Evolutionary conservation across 1,139 yeast species (phyloP).

Genomic region (Pneumocystis murina): DNA sequence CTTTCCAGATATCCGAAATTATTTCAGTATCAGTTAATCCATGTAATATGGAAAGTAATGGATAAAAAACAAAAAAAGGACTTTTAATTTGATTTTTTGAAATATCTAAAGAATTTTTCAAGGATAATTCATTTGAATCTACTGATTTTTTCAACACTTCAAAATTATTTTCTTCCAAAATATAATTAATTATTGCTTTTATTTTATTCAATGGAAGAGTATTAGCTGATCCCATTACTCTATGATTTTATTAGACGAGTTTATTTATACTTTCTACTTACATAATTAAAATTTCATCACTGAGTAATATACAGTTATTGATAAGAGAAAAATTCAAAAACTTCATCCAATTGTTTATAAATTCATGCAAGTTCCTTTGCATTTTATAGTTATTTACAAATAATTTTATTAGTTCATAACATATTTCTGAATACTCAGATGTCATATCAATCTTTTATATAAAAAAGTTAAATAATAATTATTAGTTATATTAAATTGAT

Average conservation of each 20-base stretch:
- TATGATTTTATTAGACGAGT: background rate
- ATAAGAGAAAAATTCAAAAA: background rate
- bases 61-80: background rate
- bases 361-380: background rate
- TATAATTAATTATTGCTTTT: background rate
- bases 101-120: background rate
- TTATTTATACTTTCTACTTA: background rate
- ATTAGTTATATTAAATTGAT: background rate
- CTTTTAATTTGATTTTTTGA: background rate
- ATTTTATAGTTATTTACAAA: background rate
- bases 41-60: background rate
- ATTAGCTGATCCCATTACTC: background rate
- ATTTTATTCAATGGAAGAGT: background rate
- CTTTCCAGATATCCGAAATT: background rate
- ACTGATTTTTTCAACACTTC: background rate
- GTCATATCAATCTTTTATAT: background rate
- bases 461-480: background rate
- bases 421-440: background rate
- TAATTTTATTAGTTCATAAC: background rate
- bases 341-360: background rate
- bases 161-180: background rate
- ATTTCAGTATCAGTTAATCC: background rate
- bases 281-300: background rate
- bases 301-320: background rate
- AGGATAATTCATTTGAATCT: background rate